Conservation (phyloP, 768 basidiomycete genomes). For the Jaapia argillacea region DNA sequence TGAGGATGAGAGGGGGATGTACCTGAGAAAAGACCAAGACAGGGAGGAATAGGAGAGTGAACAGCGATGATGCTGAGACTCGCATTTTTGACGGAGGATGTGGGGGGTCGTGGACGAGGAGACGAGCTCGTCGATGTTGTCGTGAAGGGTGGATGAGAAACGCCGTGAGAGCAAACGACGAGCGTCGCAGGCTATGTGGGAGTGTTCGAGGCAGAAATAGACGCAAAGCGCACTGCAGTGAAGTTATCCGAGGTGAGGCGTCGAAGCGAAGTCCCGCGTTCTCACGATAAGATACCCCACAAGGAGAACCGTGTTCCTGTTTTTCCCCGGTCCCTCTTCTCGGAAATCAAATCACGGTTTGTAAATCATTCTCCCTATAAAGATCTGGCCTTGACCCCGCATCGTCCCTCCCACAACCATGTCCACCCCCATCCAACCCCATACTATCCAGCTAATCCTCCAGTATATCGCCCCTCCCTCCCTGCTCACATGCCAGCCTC, state of each 20-base stretch:
- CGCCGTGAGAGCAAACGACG: not conserved
- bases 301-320: no score
- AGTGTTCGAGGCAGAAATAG: no score
- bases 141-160: not conserved
- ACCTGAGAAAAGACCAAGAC: constrained; percentile 23
- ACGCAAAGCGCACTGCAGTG: no score
- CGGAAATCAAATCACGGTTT: no score
- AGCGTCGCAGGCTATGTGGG: not conserved
- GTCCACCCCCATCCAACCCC: constrained; percentile 26
- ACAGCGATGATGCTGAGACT: constrained; percentile 15
- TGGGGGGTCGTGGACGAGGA: constrained; percentile 5
- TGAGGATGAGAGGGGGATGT: constrained; percentile 2
- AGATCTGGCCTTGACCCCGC: not conserved
- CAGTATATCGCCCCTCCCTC: constrained; percentile 47
- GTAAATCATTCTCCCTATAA: no score
- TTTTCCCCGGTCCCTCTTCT: no score
- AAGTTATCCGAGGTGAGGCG: no score
- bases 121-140: not conserved
- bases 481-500: constrained; percentile 30
- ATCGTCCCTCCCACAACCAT: constrained; percentile 2
- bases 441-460: constrained; percentile 37
- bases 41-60: constrained; percentile 22
- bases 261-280: no score
- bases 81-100: constrained; percentile 17
- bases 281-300: no score